phyloP scores from a whole-genome alignment of 2,329 filamentous ascomycete species.

The Fusarium chaquense region DNA sequence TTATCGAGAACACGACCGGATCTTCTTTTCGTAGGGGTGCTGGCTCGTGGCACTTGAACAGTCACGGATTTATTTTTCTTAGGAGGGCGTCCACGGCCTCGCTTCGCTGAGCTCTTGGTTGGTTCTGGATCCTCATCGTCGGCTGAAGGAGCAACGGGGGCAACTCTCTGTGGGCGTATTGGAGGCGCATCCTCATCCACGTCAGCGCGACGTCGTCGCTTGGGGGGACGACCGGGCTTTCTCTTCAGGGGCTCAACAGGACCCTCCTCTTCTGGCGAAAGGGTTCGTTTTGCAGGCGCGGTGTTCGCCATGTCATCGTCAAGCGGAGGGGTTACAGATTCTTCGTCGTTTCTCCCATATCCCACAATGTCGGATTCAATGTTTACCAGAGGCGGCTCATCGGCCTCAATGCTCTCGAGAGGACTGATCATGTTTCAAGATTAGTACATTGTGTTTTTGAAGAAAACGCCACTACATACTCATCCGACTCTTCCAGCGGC shows the following conservation, averaged over 20 bases:
- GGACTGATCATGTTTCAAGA: conserved; percentile 2
- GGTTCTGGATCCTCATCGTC: neutral
- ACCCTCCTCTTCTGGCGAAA: conserved; percentile 2
- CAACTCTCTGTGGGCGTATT: conserved; percentile 35
- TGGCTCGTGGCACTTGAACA: neutral
- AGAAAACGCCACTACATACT: conserved; percentile 9
- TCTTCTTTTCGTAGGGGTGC: neutral
- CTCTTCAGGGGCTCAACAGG: neutral
- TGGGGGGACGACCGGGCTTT: conserved; percentile 4
- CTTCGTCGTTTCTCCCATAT: conserved; percentile 19
- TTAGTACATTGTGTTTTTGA: neutral
- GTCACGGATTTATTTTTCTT: conserved; percentile 18
- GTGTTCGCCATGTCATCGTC: neutral
- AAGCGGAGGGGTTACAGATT: neutral
- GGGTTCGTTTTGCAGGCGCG: conserved; percentile 4
- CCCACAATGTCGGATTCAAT: conserved; percentile 23
- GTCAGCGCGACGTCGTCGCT: conserved; percentile 20
- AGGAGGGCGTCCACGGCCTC: conserved; percentile 28
- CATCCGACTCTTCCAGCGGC: conserved; percentile 17
- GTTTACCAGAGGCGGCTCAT: neutral
- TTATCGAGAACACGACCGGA: conserved; percentile 14
- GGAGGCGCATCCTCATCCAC: neutral
- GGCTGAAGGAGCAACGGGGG: neutral
- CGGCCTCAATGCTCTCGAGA: conserved; percentile 26
- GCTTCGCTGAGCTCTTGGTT: conserved; percentile 3